These are phyloP conservation scores for Paecilomyces variotii DNA, from an alignment of 2,329 filamentous ascomycete species.

Conservation along the genomic window DNA sequence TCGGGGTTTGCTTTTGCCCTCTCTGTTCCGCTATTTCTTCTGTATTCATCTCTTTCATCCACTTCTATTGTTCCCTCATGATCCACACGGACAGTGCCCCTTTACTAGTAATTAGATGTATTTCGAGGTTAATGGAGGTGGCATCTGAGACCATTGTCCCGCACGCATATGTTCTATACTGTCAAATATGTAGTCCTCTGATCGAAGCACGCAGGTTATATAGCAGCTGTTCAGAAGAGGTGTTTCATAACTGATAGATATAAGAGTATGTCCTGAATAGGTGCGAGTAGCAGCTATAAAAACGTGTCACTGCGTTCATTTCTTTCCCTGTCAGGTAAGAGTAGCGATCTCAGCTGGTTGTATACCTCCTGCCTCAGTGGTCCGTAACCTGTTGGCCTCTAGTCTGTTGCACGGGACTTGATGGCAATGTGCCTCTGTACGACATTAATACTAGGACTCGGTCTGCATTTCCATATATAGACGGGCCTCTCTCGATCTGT, in stretches of 20 bases:
- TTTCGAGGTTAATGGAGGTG: not conserved
- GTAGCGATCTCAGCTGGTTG: not conserved
- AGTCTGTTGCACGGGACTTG: not conserved
- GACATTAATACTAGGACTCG: not conserved
- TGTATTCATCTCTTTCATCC: not conserved
- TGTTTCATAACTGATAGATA: not conserved
- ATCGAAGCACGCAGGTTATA: too few relatives aligned
- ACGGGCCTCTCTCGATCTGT: not conserved
- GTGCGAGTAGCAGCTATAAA: not conserved
- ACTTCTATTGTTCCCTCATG: not conserved
- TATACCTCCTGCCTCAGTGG: not conserved
- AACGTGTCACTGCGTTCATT: not conserved
- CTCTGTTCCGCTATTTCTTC: not conserved
- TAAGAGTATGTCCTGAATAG: not conserved
- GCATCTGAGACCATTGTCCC: not conserved
- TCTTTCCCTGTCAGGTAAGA: not conserved
- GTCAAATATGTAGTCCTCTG: not conserved
- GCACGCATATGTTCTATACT: not conserved
- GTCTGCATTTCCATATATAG: not conserved
- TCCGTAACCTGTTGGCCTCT: not conserved
- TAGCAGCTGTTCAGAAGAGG: not conserved
- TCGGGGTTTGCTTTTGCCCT: too few relatives aligned
- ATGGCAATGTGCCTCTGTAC: not conserved
- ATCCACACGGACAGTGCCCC: not conserved
- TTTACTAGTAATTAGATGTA: not conserved